Base-by-base conservation (phyloP, 1,284 basidiomycete genomes). In the Ceratobasidium sp. region DNA sequence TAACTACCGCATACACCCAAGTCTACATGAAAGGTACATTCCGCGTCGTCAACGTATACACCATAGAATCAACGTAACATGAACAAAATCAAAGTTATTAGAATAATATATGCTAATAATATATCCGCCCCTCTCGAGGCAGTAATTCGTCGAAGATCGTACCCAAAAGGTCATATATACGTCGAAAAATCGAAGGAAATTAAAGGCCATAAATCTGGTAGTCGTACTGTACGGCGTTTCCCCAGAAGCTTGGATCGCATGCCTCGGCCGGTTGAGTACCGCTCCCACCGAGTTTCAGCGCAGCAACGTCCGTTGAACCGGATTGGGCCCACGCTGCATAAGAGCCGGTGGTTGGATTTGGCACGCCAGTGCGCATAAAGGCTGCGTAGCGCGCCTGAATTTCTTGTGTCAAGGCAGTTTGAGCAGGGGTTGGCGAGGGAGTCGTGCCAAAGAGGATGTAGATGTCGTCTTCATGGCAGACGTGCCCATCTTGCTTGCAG, bases 381-480 rank as follows among this genome's bases (percentile, higher is more conserved):
- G 88, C 86, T 78, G 84, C 87, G 84, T 92, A 92, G 37, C 91
- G 88, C 35, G 86, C 85, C 82, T 93, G 92, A 80, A 93, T 88
- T 81, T 93, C 88, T n/a, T 82, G 82, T 56, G 87, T 88, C 49
- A 93, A 85, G 7, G 88, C 84, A 3, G 87, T 81, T 82, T 93
- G 91, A 2, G 85, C 87, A 11, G 85, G 61, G n/a, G 84, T 89
- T 3, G 91, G 90, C 80, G 84, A 88, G 5, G 86, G 82, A 28
- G 86, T 89, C 0, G 91, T 92, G 61, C 92, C 92, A 81, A 93
- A 94, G 74, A 92, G 88, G 81, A 93, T 90, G 84, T 90, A 84
- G 74, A 93, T 92, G 80, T 93, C 91, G 80, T 92, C 91, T 81
- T 92, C 87, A 81, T 93, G 92, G 82, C 92, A 93, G 42, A 92